Conservation (phyloP, 2,329 filamentous ascomycete species). For the Pseudogymnoascus sp. region DNA sequence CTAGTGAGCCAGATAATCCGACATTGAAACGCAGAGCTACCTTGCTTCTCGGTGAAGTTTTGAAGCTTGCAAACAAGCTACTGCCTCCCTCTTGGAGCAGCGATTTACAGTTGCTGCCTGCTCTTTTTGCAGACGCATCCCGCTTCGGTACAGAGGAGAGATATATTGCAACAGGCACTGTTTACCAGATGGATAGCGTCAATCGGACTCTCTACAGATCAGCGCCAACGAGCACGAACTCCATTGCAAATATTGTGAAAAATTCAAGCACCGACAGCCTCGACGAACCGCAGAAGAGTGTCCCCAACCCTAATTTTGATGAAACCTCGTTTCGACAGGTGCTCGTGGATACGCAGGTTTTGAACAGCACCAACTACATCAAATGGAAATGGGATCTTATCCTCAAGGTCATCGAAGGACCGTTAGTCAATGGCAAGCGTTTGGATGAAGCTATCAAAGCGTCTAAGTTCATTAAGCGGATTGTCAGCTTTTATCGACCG, state of each 20-base stretch:
- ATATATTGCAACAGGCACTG: constrained; percentile 77
- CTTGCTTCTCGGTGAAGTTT: constrained; percentile 78
- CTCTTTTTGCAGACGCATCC: constrained; percentile 70
- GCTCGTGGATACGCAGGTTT: constrained; percentile 69
- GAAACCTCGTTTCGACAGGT: constrained; percentile 57
- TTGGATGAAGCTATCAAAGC: constrained; percentile 90
- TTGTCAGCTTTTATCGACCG: constrained; percentile 90
- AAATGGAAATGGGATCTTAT: constrained; percentile 99
- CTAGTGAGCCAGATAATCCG: constrained; percentile 58
- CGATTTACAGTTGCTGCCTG: constrained; percentile 77
- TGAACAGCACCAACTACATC: constrained; percentile 79
- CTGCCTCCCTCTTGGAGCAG: constrained; percentile 76
- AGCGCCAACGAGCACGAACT: constrained; percentile 34
- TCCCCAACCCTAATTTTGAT: constrained; percentile 43
- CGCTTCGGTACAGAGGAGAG: constrained; percentile 63
- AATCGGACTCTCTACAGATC: constrained; percentile 86
- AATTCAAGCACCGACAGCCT: constrained; percentile 39
- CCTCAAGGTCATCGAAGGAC: constrained; percentile 82
- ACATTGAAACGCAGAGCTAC: constrained; percentile 81
- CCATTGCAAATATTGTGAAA: constrained; percentile 14
- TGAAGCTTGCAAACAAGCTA: constrained; percentile 81
- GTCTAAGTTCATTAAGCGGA: constrained; percentile 90
- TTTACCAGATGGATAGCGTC: constrained; percentile 97
- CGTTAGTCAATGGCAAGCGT: constrained; percentile 80
- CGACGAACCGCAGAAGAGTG: constrained; percentile 46